Evolutionary conservation across 2,329 filamentous ascomycete genomes (phyloP), one percentile per base, ranked within the genome.

Genomic region (Sclerotiophoma versabilis): DNA sequence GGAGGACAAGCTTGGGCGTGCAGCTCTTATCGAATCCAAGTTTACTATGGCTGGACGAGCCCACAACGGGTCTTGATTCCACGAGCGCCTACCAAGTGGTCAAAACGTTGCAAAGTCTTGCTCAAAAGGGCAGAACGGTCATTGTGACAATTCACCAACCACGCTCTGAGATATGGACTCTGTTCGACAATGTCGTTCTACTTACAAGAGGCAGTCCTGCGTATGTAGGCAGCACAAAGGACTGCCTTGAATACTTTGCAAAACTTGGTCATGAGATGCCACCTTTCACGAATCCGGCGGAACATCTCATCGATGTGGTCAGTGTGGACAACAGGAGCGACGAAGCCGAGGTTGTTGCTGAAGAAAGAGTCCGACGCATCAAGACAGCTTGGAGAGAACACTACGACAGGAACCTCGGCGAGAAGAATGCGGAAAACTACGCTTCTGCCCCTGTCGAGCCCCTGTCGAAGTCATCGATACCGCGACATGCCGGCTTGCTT

Each of bases 21-120:
- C 90, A 92, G 65, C 79, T 93, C 50, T 78, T 93, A n/a, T 86
- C 88, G 4, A 93, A 92, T 67, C 90, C 90, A 1, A 91, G 88
- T 5, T 83, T 93, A 1, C 76, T 93, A 6, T 92, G 91, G 70
- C 81, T 92, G 19, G 90, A 93, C 65, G 90, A 93, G 64, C 89
- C 90, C 0, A 93, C 90, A 0, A 92, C 89, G 1, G 89, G 52
- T 0, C 79, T 93, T 7, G 90, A 93, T 74, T 88, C 89, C 0
- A 91, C 88, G 1, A 91, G 87, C 66, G 90, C 90, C 0, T 91
- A 86, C 62, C 89, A 92, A 60, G 81, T 93, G 0, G 80, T 92
- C 0, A 80, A 85, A 26, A 92, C 88, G 0, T 74, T 92, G 8
- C 91, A 91, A 66, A 79, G 76, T 7, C 78, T 93, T 2, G 87